Evolutionary conservation across 768 basidiomycete genomes (phyloP), one percentile per base, ranked within the genome.

Genomic region (Omphalotus guepiniiformis): DNA sequence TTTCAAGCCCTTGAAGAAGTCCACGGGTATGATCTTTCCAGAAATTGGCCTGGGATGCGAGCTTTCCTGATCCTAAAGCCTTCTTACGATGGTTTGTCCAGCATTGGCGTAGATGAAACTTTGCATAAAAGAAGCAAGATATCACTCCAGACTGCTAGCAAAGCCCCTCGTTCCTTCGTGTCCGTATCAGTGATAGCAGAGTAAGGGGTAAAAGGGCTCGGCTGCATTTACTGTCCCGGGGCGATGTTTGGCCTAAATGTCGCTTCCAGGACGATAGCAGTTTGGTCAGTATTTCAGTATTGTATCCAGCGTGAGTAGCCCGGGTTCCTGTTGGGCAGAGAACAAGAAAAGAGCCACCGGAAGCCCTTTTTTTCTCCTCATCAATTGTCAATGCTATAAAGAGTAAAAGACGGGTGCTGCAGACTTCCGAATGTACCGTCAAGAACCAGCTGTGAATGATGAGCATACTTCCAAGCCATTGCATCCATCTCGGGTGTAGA

Each of bases 51-150:
- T 2, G 16, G 25, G 11, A 18, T n/a, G n/a, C n/a, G n/a, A n/a
- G n/a, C n/a, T n/a, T n/a, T n/a, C n/a, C n/a, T n/a, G n/a, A 34
- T 54, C 48, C 32, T 50, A 49, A 12, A 55, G 21, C 1, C 27
- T 27, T 30, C 23, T 60, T 54, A 6, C 49, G 52, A 39, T 53
- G 43, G 47, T 71, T 71, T 15, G 40, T 55, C 67, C 69, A 72
- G 26, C 56, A 66, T 38, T 70, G 67, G 4, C 63, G 56, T n/a
- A 66, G 27, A 46, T 71, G 70, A 43, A 70, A 71, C 34, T 60
- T n/a, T 58, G 57, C 70, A 72, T 8, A 71, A 50, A 1, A 71
- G 53, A 15, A 71, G 63, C n/a, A 51, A 41, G 23, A 69, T 61
- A 6, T 27, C n/a, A 1, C 59, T 55, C 45, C 52, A 67, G 4